A percentile compares a stretch with the other conserved stretches of the same genome.
Evolutionary conservation across 2,329 filamentous ascomycete species (phyloP).

Genomic region (Cercospora janseana): DNA sequence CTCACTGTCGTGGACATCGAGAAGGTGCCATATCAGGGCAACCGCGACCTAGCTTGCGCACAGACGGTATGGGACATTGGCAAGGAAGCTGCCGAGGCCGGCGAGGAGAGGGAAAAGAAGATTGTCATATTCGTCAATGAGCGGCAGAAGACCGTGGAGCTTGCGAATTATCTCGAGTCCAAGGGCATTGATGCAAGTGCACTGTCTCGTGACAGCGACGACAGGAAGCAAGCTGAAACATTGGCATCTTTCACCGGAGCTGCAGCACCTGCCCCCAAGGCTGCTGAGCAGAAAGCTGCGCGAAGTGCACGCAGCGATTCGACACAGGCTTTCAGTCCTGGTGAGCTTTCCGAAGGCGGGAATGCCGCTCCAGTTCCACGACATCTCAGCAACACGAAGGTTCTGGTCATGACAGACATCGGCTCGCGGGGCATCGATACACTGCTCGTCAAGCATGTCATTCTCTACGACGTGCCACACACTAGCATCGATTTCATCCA

Average conservation of each 20-base stretch:
- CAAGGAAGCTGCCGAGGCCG: slow-evolving; percentile 64
- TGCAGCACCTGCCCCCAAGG: slow-evolving; percentile 7
- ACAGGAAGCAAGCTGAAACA: slow-evolving; percentile 73
- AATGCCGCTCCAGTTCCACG: slow-evolving; percentile 35
- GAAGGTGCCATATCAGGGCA: slow-evolving; percentile 88
- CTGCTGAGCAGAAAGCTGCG: slow-evolving; percentile 7
- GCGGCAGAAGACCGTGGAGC: slow-evolving; percentile 78
- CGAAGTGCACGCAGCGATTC: neutral
- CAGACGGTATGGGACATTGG: slow-evolving; percentile 94
- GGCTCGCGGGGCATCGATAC: slow-evolving; percentile 94
- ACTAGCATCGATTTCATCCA: slow-evolving; percentile 98
- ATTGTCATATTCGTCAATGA: slow-evolving; percentile 97
- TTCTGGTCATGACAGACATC: slow-evolving; percentile 90
- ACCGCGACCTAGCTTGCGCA: slow-evolving; percentile 88
- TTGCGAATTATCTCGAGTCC: slow-evolving; percentile 72
- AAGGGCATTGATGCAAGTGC: slow-evolving; percentile 89
- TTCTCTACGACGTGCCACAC: slow-evolving; percentile 96
- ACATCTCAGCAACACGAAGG: slow-evolving; percentile 73
- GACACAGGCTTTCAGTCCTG: slow-evolving; percentile 11
- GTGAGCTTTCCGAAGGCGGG: slow-evolving; percentile 8
- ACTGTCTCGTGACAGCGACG: slow-evolving; percentile 78
- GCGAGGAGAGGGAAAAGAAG: slow-evolving; percentile 66
- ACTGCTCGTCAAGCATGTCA: slow-evolving; percentile 81
- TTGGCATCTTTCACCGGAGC: slow-evolving; percentile 69
- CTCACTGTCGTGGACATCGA: slow-evolving; percentile 89